Evolutionary conservation across 306 rosid genomes (phyloP), one percentile per base, ranked within the genome.

Genomic region (Malus fusca): DNA sequence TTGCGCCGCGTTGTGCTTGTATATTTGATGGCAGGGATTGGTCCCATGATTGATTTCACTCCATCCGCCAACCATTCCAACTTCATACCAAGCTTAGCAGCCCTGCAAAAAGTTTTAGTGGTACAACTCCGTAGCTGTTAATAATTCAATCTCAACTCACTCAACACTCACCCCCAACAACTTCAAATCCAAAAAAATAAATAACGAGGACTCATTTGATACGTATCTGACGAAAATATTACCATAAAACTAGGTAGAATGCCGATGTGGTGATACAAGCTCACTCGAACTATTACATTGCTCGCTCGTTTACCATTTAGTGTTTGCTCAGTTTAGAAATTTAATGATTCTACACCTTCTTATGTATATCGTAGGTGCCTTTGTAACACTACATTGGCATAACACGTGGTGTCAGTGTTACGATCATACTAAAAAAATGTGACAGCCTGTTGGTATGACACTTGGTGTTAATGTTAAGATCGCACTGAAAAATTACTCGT

Each of bases 51-150:
- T 0, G 97, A 83, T 79, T 87, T 94, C 78, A 86, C 96, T 73
- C 89, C 93, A 74, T 88, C 91, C 17, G 85, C 90, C 71, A 85
- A 63, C 98, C 98, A 94, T 31, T 94, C 97, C 79, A 94, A 22
- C 90, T 80, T 88, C 97, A 88, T 88, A 2, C 94, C 98, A 77
- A 91, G 79, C 75, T 94, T 85, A 58, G 87, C 83, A 66, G 94
- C 98, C 91, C 97, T 88, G 75, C 69, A 75, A 75, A 79, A 59
- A 9, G 6, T 40, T 35, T 8, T 1, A 37, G 30, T 2, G 23
- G 22, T 13, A 13, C 76, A 58, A 35, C 66, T 35, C 17, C 37
- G 52, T 72, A 33, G 9, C 22, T 35, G n/a, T 13, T 56, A 44
- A 72, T 13, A 55, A 7, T 35, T 31, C 48, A 33, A 40, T 22